Conservation (phyloP, 345 rosid species). For the Gossypium sturtianum region DNA sequence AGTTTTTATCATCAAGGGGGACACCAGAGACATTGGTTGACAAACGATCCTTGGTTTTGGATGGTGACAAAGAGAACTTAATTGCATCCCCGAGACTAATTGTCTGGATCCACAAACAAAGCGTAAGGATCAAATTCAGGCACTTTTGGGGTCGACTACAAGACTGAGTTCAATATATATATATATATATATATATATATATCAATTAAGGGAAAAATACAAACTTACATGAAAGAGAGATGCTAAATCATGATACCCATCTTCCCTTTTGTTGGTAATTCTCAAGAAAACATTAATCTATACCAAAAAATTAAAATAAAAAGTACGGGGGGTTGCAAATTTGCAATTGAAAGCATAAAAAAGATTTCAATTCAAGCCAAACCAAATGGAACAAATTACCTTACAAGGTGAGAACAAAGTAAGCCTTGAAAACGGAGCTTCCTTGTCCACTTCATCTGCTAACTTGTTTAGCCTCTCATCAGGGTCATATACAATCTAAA, state of each 20-base stretch:
- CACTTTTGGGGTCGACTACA: neutral
- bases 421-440: slow-evolving; percentile 90
- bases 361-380: neutral
- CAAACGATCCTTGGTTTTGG: slow-evolving; percentile 63
- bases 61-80: slow-evolving; percentile 87
- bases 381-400: slow-evolving; percentile 32
- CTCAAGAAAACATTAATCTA: slow-evolving; percentile 93
- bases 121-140: slow-evolving; percentile 4
- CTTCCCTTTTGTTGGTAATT: slow-evolving; percentile 75
- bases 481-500: slow-evolving; percentile 75
- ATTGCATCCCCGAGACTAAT: slow-evolving; percentile 81
- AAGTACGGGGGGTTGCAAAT: neutral
- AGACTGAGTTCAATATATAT: neutral
- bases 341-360: neutral
- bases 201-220: neutral
- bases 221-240: slow-evolving; percentile 84
- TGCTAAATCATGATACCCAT: slow-evolving; percentile 93
- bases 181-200: neutral
- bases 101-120: slow-evolving; percentile 38
- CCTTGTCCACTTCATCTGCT: slow-evolving; percentile 69
- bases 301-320: neutral
- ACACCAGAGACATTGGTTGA: slow-evolving; percentile 81
- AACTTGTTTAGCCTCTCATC: slow-evolving; percentile 72
- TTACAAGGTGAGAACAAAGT: slow-evolving; percentile 94
- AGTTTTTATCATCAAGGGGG: slow-evolving; percentile 73